Evolutionary conservation across 2,329 filamentous ascomycete species (phyloP).

Genomic region (Tolypocladium tropicale): DNA sequence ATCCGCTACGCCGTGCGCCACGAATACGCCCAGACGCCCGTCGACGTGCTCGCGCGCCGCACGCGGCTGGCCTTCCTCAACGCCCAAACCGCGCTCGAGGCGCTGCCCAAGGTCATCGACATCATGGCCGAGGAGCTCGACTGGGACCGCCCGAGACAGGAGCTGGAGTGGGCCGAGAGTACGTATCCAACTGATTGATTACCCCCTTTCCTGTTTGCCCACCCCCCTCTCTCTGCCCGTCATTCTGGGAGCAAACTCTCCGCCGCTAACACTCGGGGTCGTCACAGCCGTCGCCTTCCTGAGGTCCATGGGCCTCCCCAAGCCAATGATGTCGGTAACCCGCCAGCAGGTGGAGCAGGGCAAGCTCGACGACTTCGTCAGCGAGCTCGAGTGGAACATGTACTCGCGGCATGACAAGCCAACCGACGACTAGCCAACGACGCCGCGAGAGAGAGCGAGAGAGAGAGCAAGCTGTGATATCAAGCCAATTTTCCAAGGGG

Average conservation of each 20-base stretch:
- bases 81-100: slow-evolving; percentile 80
- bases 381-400: slow-evolving; percentile 49
- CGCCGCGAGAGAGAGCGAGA: too few species aligned
- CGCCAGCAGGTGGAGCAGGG: slow-evolving; percentile 51
- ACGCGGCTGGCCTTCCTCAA: slow-evolving; percentile 85
- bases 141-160: slow-evolving; percentile 65
- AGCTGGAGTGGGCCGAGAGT: slow-evolving; percentile 72
- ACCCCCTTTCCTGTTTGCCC: too few species aligned
- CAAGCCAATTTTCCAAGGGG: too few species aligned
- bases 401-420: slow-evolving; percentile 50
- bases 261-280: not conserved
- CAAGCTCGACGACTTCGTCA: slow-evolving; percentile 47
- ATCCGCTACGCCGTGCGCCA: slow-evolving; percentile 78
- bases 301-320: slow-evolving; percentile 55
- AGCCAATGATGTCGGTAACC: slow-evolving; percentile 46
- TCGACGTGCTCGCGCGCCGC: slow-evolving; percentile 77
- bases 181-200: slow-evolving; percentile 25
- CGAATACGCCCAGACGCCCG: slow-evolving; percentile 85
- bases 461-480: not conserved
- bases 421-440: slow-evolving; percentile 15
- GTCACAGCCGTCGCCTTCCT: slow-evolving; percentile 46
- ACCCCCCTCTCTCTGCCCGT: too few species aligned
- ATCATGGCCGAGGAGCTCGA: slow-evolving; percentile 77
- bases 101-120: slow-evolving; percentile 76
- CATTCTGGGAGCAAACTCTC: not conserved